Evolutionary conservation across 2,329 filamentous ascomycete species (phyloP).

Genomic region (Sporothrix humicola): DNA sequence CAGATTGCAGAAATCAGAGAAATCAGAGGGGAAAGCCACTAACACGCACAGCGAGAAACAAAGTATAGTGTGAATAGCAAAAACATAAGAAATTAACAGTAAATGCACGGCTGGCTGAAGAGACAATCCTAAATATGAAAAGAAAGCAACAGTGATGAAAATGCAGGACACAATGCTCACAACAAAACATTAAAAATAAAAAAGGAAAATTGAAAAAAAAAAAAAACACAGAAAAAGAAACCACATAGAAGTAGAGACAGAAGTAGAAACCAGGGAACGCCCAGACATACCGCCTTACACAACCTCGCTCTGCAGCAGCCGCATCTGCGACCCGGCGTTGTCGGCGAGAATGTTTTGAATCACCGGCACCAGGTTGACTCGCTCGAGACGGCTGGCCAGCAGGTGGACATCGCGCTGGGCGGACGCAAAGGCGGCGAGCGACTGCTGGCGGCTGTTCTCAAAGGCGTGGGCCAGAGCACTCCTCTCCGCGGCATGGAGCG

Average conservation of each 20-base stretch:
- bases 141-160: no score
- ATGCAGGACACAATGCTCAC: no score
- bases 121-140: not conserved
- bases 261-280: not conserved
- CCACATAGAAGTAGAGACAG: not conserved
- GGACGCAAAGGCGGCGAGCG: conserved; percentile 1
- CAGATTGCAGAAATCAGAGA: no score
- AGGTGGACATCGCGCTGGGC: conserved; percentile 13
- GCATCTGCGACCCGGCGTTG: conserved; percentile 20
- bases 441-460: conserved; percentile 17
- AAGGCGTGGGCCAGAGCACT: not conserved
- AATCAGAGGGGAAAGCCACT: no score
- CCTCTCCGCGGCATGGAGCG: conserved; percentile 30
- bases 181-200: not conserved
- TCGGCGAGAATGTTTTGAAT: conserved; percentile 30
- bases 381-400: conserved; percentile 22
- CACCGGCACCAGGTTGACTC: conserved; percentile 22
- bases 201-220: not conserved
- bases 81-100: not conserved
- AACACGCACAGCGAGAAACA: not conserved
- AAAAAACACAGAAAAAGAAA: not conserved
- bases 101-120: no score
- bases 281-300: not conserved
- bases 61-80: not conserved
- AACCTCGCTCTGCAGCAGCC: conserved; percentile 23